A percentile compares a stretch with the other conserved stretches of the same genome.
Conservation (phyloP, 495 filamentous ascomycete species). For the Apodospora peruviana region DNA sequence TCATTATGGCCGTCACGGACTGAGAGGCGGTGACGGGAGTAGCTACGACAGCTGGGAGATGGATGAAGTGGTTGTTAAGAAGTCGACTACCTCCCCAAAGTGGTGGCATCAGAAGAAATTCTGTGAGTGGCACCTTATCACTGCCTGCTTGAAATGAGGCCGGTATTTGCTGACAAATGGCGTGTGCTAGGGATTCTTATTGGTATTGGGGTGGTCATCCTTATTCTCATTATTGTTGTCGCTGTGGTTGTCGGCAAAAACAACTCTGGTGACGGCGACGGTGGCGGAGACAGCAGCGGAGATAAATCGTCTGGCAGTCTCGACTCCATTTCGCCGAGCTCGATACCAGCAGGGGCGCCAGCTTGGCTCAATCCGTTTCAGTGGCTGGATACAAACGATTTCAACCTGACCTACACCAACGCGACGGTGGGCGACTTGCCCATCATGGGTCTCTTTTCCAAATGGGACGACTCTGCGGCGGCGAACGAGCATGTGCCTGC, state of each 20-base stretch:
- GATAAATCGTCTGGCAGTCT: conserved; percentile 45
- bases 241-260: conserved; percentile 69
- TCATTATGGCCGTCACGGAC: too few relatives aligned
- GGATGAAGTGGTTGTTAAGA: conserved; percentile 18
- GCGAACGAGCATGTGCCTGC: conserved; percentile 77
- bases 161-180: too few relatives aligned
- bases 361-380: conserved; percentile 83
- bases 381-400: conserved; percentile 87
- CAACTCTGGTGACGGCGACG: conserved; percentile 25
- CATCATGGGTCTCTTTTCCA: conserved; percentile 81
- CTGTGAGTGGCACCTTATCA: conserved; percentile 29
- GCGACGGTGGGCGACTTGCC: conserved; percentile 78
- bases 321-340: conserved; percentile 49
- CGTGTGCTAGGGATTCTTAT: conserved; percentile 43
- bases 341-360: conserved; percentile 65
- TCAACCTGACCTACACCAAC: conserved; percentile 91
- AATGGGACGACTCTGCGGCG: conserved; percentile 77
- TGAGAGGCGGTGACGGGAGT: conserved; percentile 27
- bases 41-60: conserved; percentile 35
- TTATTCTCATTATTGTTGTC: conserved; percentile 68
- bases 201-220: conserved; percentile 48
- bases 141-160: neutral
- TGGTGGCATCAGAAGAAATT: conserved; percentile 42
- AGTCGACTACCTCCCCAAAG: conserved; percentile 1
- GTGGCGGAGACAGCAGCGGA: conserved; percentile 16